Evolutionary conservation across 139 green algal species (phyloP).

Genomic region (Chlamydomonas asymmetrica): DNA sequence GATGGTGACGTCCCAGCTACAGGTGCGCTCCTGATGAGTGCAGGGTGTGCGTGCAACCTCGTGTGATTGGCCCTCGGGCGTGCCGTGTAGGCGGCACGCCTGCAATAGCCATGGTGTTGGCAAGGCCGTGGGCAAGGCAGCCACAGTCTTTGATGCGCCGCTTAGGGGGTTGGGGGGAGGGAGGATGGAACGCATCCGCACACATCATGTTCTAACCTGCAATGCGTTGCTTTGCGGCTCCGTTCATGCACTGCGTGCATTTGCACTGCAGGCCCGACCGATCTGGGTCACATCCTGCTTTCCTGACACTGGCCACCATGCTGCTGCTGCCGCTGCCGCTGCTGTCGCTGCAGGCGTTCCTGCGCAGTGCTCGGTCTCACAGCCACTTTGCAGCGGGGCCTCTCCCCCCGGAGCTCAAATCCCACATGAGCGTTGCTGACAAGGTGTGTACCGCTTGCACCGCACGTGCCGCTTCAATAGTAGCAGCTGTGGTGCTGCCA

Average conservation of each 20-base stretch:
- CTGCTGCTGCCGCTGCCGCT: not conserved
- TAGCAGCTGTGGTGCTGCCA: no score
- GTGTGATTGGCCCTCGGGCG: not conserved
- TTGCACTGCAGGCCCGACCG: not conserved
- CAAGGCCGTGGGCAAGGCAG: no score
- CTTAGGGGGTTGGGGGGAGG: no score
- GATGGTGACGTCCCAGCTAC: slow-evolving; percentile 30
- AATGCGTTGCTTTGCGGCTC: no score
- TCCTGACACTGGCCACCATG: not conserved
- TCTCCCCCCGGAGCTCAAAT: slow-evolving; percentile 23
- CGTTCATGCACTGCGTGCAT: not conserved
- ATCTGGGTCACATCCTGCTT: no score
- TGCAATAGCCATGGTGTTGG: no score
- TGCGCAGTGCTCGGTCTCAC: slow-evolving; percentile 2
- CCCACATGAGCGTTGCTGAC: slow-evolving; percentile 32
- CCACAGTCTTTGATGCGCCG: no score
- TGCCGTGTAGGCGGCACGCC: no score
- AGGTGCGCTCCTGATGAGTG: slow-evolving; percentile 9
- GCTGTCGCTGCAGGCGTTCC: slow-evolving; percentile 27
- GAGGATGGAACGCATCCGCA: no score
- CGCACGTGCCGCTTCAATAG: no score
- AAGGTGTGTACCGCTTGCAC: no score
- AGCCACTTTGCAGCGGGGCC: slow-evolving; percentile 1
- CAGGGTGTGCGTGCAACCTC: not conserved
- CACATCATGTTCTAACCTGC: no score